A percentile compares a stretch with the other conserved stretches of the same genome.
phyloP scores from a whole-genome alignment of 176 grass and related monocot species.

The Rhipidocladum racemiflorum region DNA sequence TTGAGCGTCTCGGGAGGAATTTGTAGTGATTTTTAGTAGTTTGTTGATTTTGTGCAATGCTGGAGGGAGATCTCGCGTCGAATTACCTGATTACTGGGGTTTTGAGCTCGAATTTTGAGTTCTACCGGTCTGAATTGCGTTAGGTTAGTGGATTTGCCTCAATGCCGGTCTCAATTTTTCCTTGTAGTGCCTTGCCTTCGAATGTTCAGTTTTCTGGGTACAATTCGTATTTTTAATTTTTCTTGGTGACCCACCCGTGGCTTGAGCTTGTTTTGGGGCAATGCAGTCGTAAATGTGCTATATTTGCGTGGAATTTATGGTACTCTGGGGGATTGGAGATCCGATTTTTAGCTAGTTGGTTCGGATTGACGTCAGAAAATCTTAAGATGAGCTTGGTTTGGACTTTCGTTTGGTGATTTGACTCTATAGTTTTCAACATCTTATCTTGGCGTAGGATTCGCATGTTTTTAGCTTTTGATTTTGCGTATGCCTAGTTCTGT shows the following conservation, averaged over 20 bases:
- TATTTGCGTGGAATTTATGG: not conserved
- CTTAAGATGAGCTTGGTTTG: not conserved
- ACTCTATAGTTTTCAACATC: not conserved
- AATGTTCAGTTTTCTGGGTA: not conserved
- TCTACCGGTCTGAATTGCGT: not conserved
- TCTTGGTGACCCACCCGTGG: not conserved
- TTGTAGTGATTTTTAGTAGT: not conserved
- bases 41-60: not conserved
- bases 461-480: not conserved
- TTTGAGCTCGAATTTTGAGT: constrained; percentile 15
- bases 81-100: not conserved
- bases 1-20: not conserved
- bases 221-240: not conserved
- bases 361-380: not conserved
- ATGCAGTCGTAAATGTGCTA: constrained; percentile 22
- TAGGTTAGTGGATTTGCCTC: not conserved
- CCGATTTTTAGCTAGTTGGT: constrained; percentile 3
- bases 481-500: not conserved
- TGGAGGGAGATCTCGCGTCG: constrained; percentile 28
- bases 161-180: not conserved
- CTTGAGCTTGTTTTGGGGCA: constrained; percentile 1
- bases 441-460: not conserved
- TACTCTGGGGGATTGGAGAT: not conserved
- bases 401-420: not conserved
- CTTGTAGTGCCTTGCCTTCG: not conserved